Base-by-base conservation (phyloP, 2,329 filamentous ascomycete species). In the Aureobasidium namibiae region DNA sequence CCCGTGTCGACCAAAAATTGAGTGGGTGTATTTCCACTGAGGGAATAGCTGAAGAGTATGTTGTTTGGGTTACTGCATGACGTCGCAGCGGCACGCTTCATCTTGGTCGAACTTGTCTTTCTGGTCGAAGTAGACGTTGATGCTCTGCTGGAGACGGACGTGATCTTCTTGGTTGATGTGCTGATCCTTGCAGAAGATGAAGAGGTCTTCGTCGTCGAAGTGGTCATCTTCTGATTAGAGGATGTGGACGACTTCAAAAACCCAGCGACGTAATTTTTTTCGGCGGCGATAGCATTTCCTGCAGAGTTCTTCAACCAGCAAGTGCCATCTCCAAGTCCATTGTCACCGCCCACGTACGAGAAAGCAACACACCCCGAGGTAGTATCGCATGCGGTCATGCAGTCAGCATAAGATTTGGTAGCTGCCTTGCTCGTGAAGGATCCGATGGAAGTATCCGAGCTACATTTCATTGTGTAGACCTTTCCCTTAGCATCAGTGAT, bases 401-500 rank as follows among this genome's bases (percentile, higher is more conserved):
- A 63, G 16, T 63, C 62, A 3, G 59, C 23, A 23, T 61, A 63
- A 1, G 61, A 62, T 14, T 14, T 45, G 16, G 50, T 53, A 21
- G 59, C 61, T 6, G 36, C 14, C 16, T 52, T 56, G 59, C 44
- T 62, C 13, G 61, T 45, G 34, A 60, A 62, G 21, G 61, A 18
- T 21, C 61, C 59, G 10, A 56, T 24, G 13, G 49, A 54, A 29
- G 45, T 60, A 26, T 62, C 61, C 1, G 61, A 60, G 18, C 46
- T 49, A 45, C 59, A 62, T 39, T 58, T 57, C 31, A 62, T 56
- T n/a, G 59, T 62, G 46, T 54, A 60, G 18, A 38, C 34, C 31
- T 53, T 48, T 39, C 48, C 49, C 23, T 61, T 65, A n/a, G 59
- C 16, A 13, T 61, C 64, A 13, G 59, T 64, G 44, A 67, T 65